Percentiles rank a stretch among this genome's conserved stretches.
These are phyloP conservation scores for Rhexocercosporidium sp. DNA, from an alignment of 2,329 filamentous ascomycete genomes.

Conservation along the genomic window DNA sequence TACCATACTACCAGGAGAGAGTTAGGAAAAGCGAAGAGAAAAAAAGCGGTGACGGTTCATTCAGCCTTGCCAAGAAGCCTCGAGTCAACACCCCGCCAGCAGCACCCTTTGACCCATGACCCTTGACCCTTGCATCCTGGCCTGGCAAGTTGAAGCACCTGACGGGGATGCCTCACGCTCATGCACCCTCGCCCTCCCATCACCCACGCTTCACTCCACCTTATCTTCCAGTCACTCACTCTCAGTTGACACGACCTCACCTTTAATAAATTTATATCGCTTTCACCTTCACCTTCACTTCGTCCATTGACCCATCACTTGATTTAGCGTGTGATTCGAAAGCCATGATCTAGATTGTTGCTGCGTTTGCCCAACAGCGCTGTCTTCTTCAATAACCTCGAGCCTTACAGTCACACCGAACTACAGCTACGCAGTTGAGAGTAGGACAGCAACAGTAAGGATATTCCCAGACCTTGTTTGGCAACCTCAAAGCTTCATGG, in stretches of 20 bases:
- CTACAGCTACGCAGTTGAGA: no score
- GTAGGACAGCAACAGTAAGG: no score
- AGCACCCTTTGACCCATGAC: no score
- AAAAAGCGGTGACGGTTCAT: neutral
- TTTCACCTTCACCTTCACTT: neutral
- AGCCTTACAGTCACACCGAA: neutral
- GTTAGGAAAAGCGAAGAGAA: no score
- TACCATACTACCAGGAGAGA: no score
- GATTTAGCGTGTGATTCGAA: neutral
- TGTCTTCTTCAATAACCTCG: neutral
- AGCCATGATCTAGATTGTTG: neutral
- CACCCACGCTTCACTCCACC: neutral
- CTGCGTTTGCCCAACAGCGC: neutral
- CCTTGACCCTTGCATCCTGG: neutral
- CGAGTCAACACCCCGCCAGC: neutral
- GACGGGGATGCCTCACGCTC: neutral
- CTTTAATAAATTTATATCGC: neutral
- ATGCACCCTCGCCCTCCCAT: neutral
- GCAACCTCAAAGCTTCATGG: neutral
- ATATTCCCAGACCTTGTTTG: no score
- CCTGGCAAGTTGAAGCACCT: neutral
- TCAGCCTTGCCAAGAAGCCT: neutral
- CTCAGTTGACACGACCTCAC: neutral
- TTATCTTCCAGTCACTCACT: neutral
- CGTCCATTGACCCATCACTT: neutral